phyloP scores from a whole-genome alignment of 331 rosid species.

The Arachis monticola region DNA sequence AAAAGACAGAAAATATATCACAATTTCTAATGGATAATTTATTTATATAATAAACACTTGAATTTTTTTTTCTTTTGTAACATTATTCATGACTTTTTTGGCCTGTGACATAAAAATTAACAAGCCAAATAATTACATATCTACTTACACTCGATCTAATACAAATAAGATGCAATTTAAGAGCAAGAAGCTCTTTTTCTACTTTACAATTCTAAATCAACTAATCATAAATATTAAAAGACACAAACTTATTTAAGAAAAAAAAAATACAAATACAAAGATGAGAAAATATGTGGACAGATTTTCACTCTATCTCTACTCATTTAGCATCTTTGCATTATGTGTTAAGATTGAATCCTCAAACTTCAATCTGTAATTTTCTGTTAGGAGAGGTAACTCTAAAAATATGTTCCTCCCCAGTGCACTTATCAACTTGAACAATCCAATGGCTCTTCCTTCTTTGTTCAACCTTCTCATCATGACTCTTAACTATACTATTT shows the following conservation, averaged over 20 bases:
- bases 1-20: background rate
- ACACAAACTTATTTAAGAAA: too few relatives aligned
- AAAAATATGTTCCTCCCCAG: slow-evolving; percentile 86
- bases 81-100: background rate
- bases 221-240: background rate
- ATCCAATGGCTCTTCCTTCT: slow-evolving; percentile 63
- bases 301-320: too few relatives aligned
- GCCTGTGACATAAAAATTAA: slow-evolving; percentile 22
- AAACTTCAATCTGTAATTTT: slow-evolving; percentile 41
- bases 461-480: background rate
- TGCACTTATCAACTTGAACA: slow-evolving; percentile 70
- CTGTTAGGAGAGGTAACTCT: slow-evolving; percentile 52
- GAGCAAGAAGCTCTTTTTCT: slow-evolving; percentile 6
- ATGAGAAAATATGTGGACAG: too few relatives aligned
- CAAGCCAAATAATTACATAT: slow-evolving; percentile 4
- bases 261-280: too few relatives aligned
- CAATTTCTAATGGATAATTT: background rate
- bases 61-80: background rate
- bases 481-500: background rate
- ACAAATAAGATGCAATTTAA: background rate
- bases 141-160: background rate
- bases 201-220: background rate
- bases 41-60: background rate
- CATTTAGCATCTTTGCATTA: too few relatives aligned
- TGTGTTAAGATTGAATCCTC: background rate